phyloP scores from a whole-genome alignment of 495 filamentous ascomycete genomes.

The Penicillium malachiteum region DNA sequence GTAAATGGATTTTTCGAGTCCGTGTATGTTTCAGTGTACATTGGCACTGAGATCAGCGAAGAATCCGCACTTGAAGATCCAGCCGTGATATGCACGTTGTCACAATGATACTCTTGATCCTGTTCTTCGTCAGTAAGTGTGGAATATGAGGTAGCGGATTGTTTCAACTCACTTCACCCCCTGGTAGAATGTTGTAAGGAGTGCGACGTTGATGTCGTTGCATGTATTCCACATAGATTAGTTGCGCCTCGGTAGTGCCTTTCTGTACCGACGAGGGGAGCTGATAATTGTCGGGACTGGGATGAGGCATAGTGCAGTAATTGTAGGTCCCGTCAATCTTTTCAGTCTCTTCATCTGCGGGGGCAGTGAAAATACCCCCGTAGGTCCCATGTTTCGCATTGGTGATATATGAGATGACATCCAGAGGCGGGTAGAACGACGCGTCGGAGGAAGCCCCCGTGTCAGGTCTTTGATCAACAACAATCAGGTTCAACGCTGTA shows the following conservation, averaged over 20 bases:
- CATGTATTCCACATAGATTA: constrained; percentile 37
- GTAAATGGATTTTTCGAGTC: constrained; percentile 32
- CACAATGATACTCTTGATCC: constrained; percentile 37
- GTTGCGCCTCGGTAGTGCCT: constrained; percentile 18
- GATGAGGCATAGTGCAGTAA: constrained; percentile 41
- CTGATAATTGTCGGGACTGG: constrained; percentile 22
- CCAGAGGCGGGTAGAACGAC: constrained; percentile 35
- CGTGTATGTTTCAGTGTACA: constrained; percentile 35
- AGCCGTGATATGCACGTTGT: constrained; percentile 30
- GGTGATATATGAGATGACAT: constrained; percentile 33
- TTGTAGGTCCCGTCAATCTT: constrained; percentile 21
- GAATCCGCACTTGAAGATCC: constrained; percentile 9
- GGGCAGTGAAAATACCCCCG: constrained; percentile 31
- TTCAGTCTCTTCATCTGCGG: constrained; percentile 14
- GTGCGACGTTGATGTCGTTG: constrained; percentile 38
- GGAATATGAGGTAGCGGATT: neutral
- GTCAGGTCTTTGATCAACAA: neutral
- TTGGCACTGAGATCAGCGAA: constrained; percentile 9
- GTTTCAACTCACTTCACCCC: constrained; percentile 26
- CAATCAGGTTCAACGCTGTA: constrained; percentile 1
- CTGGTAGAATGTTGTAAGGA: constrained; percentile 36
- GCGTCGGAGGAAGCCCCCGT: neutral
- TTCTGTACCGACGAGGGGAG: constrained; percentile 25
- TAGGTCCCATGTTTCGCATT: constrained; percentile 29
- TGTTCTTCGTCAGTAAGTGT: constrained; percentile 5